Base-by-base conservation (phyloP, 257 asterid species). In the Perilla frutescens region DNA sequence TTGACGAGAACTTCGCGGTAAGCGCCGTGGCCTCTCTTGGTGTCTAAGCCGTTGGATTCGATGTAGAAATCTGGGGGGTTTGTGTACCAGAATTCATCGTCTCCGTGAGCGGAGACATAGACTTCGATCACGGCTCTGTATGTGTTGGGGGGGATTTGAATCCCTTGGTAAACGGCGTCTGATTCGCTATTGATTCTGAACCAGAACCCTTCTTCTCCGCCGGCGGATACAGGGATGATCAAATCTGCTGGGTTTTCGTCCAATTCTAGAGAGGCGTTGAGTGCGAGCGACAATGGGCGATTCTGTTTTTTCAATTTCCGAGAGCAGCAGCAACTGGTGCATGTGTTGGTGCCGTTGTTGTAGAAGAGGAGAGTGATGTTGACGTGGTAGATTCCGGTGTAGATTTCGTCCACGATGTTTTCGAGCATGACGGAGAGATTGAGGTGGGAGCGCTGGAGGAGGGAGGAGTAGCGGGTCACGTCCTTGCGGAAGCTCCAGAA, bases 11-110 rank as follows among this genome's bases (percentile, higher is more conserved):
- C 88, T 62, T 91, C 96, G 15, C 97, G 86, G 61, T 83, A 88
- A 0, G 97, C 88, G 4, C 97, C 96, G 62, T 88, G 86, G 10
- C 96, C 96, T 34, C 86, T 71, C 70, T 72, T 63, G 1, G 87
- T 80, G 9, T 71, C 20, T 63, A 89, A 71, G 39, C 68, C 68
- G 44, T 88, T 89, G 48, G 55, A 40, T 20, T 80, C 80, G 40
- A 87, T 72, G 79, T 93, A 91, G n/a, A 79, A 63, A 82, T 91
- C 91, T 0, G 98, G 91, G 1, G 97, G 96, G 76, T 94, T 91
- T 0, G 96, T 73, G 91, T 88, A 91, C 99, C 99, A 94, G 45
- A 88, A 84, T 81, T 94, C 99, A 45, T 94, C 99, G 31, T 87
- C 41, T 2, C 96, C 96, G 15, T 94, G 99, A 53, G 64, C 85